Percentiles rank a stretch among this genome's conserved stretches.
Conservation (phyloP, 78 protist genomes). For the Isochrysis galbana region DNA sequence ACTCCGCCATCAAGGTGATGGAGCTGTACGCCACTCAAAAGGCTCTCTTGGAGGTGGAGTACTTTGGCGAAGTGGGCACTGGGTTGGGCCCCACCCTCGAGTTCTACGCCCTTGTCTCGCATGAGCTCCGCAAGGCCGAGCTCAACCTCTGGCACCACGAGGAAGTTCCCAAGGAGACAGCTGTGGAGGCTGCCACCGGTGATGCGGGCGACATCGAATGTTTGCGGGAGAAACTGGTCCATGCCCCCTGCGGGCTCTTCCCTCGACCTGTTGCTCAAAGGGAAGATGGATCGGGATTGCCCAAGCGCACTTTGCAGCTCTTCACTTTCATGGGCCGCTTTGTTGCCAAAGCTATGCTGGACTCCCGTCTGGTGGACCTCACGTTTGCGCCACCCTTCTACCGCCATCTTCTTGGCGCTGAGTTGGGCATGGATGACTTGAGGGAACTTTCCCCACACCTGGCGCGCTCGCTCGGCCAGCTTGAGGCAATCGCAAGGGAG, state of each 20-base stretch:
- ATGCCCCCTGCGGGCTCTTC: conserved; percentile 41
- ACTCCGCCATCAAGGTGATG: conserved; percentile 50
- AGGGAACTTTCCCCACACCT: conserved; percentile 18
- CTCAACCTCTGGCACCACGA: conserved; percentile 54
- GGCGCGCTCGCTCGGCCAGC: not conserved
- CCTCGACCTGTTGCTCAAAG: conserved; percentile 47
- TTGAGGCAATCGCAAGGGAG: not conserved
- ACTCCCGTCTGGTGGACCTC: conserved; percentile 66
- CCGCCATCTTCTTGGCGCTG: conserved; percentile 47
- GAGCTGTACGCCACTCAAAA: conserved; percentile 15
- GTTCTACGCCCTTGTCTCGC: conserved; percentile 67
- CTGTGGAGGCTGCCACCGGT: not conserved
- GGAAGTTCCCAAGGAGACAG: not conserved
- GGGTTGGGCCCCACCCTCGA: conserved; percentile 90
- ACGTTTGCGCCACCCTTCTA: conserved; percentile 64
- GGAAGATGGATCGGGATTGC: not conserved
- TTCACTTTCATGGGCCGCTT: conserved; percentile 51
- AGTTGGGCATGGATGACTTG: conserved; percentile 41
- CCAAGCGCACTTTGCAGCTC: not conserved
- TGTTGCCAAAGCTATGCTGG: conserved; percentile 70
- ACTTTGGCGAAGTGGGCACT: conserved; percentile 70
- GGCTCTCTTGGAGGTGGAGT: conserved; percentile 73
- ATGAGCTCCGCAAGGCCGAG: conserved; percentile 34
- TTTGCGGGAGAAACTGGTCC: not conserved
- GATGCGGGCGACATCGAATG: not conserved